Base-by-base conservation (phyloP, 1,139 yeast genomes). In the Casaregolazyma suthepensis region DNA sequence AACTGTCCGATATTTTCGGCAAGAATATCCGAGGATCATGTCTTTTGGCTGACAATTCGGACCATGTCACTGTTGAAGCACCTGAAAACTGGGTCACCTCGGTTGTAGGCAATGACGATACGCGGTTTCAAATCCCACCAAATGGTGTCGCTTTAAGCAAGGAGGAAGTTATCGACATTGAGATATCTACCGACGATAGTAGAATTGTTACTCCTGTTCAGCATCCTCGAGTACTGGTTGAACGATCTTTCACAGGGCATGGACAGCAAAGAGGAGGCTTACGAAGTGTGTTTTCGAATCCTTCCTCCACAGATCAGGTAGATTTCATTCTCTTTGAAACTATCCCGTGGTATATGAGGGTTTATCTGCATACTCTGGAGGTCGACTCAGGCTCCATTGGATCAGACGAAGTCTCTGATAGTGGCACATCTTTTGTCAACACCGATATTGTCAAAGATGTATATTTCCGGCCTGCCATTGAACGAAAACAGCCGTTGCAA, bases 231-330 rank as follows among this genome's bases (percentile, higher is more conserved):
- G 73, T 93, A 1, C 71, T 69, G 55, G 94, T 86, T 0, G 85
- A 95, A 19, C 79, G 99, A 56, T 87, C 97, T 0, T 77, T 91
- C 56, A 88, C 96, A 0, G 98, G 98, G 0, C 87, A 85, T 65
- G 91, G 96, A 1, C 94, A 86, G 66, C 97, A 89, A 63, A 78
- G 80, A 56, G 98, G 98, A 54, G 97, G 97, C 0, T 75, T 93
- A 59, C 82, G 97, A 66, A 80, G 87, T 0, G 86, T 83, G 7
- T 79, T 91, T 62, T 73, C 75, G 19, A 94, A 93, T 65, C 88
- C 91, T 0, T 71, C 80, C 0, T 59, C 63, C 2, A 65, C 73
- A 5, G 65, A 69, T 15, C 68, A 77, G 0, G 78, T 82, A 1
- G 69, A 71, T 3, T 74, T 90, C 52, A 72, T 82, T 1, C 87